Percentiles rank a stretch among this genome's conserved stretches.
These are phyloP conservation scores for Cunninghamia lanceolata DNA, from an alignment of 75 land plant genomes.

Conservation along the genomic window DNA sequence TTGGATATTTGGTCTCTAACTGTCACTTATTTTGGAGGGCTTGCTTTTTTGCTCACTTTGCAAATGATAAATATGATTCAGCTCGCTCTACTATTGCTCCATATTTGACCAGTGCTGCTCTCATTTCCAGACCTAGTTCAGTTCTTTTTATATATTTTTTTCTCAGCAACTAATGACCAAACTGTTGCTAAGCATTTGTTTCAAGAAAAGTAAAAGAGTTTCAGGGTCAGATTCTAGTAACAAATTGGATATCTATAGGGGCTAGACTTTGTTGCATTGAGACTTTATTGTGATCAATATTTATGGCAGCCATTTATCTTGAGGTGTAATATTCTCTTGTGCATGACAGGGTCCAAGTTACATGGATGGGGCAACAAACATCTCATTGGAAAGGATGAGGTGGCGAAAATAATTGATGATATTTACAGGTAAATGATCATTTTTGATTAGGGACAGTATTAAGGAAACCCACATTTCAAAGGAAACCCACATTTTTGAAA, in stretches of 20 bases:
- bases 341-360: conserved; percentile 13
- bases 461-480: too few relatives aligned
- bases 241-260: neutral
- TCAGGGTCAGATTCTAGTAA: neutral
- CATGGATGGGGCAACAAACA: conserved; percentile 43
- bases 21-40: neutral
- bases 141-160: too few relatives aligned
- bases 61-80: neutral
- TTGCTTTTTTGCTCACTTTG: neutral
- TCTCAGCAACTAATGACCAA: neutral
- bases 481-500: too few relatives aligned
- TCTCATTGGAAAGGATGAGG: conserved; percentile 58
- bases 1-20: neutral
- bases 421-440: conserved; percentile 54
- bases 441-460: too few relatives aligned
- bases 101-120: neutral
- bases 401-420: conserved; percentile 70
- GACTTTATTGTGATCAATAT: neutral
- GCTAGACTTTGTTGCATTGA: neutral
- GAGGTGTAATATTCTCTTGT: neutral
- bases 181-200: neutral
- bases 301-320: neutral
- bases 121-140: neutral
- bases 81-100: neutral
- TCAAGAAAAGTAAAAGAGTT: neutral